Percentiles rank a stretch among this genome's conserved stretches.
These are phyloP conservation scores for Lenzites betulinus DNA, from an alignment of 768 basidiomycete species.

Conservation along the genomic window DNA sequence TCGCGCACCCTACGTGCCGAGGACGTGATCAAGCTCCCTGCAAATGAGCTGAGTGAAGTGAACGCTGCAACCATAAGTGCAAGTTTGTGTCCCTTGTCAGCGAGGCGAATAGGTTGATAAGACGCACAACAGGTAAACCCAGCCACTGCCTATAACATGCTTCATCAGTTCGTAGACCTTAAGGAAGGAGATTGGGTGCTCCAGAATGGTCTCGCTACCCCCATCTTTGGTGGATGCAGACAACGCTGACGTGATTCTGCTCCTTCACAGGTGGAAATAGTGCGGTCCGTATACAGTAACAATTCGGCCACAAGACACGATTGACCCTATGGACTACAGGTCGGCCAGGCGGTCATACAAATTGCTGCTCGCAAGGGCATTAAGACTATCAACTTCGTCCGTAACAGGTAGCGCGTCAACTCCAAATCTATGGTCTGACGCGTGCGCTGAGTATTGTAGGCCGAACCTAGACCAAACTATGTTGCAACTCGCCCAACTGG, in stretches of 20 bases:
- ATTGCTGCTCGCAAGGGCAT: slow-evolving; percentile 72
- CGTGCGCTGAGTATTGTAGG: background rate
- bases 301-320: background rate
- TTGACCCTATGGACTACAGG: slow-evolving; percentile 39
- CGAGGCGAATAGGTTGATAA: background rate
- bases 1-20: slow-evolving; percentile 50
- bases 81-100: slow-evolving; percentile 20
- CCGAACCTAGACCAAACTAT: slow-evolving; percentile 56
- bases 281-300: slow-evolving; percentile 50
- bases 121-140: slow-evolving; percentile 66
- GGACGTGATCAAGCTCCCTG: slow-evolving; percentile 65
- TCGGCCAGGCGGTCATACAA: slow-evolving; percentile 86
- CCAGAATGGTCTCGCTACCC: slow-evolving; percentile 61
- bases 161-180: slow-evolving; percentile 66
- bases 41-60: slow-evolving; percentile 51
- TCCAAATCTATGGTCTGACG: too few species aligned
- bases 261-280: slow-evolving; percentile 50
- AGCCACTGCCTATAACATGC: slow-evolving; percentile 82
- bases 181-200: slow-evolving; percentile 76
- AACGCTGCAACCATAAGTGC: slow-evolving; percentile 80
- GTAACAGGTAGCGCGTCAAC: slow-evolving; percentile 51
- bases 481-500: slow-evolving; percentile 54
- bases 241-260: background rate
- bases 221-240: background rate
- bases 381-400: slow-evolving; percentile 81